Conservation (phyloP, 2,329 filamentous ascomycete genomes). For the Xylariales sp. region DNA sequence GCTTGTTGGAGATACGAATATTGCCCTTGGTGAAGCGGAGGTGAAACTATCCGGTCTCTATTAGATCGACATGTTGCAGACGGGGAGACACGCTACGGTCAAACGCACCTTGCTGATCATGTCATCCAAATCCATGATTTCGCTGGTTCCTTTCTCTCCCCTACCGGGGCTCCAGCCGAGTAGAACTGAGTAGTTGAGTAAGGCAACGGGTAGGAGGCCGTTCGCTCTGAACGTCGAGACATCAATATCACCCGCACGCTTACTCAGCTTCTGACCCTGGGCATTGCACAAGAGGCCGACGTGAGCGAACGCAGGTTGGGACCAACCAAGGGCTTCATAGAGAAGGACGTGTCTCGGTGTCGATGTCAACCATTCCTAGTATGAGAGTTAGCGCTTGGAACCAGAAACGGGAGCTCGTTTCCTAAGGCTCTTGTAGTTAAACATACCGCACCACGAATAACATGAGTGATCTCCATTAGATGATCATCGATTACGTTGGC, state of each 20-base stretch:
- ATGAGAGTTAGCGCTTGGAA: too few relatives aligned
- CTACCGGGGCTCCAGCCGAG: conserved; percentile 70
- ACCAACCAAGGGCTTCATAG: conserved; percentile 76
- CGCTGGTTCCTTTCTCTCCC: conserved; percentile 41
- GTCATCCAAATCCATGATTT: conserved; percentile 67
- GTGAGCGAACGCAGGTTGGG: conserved; percentile 71
- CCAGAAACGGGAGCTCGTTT: too few relatives aligned
- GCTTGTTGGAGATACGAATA: conserved; percentile 77
- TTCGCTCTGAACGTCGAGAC: conserved; percentile 45
- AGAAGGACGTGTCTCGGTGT: conserved; percentile 70
- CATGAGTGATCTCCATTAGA: conserved; percentile 91
- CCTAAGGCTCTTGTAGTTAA: not conserved
- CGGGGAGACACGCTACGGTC: conserved; percentile 7
- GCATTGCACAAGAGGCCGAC: conserved; percentile 69
- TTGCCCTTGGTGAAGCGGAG: conserved; percentile 90
- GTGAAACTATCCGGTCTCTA: conserved; percentile 58
- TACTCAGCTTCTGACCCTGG: conserved; percentile 76
- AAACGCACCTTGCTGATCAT: conserved; percentile 62
- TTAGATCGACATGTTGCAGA: conserved; percentile 6
- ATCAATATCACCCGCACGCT: conserved; percentile 62
- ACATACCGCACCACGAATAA: conserved; percentile 76
- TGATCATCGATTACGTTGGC: conserved; percentile 97
- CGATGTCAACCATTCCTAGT: conserved; percentile 91
- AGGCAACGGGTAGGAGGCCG: conserved; percentile 42
- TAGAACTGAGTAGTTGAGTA: conserved; percentile 79